These are phyloP conservation scores for Henckelia pumila DNA, from an alignment of 257 asterid genomes.

Conservation along the genomic window DNA sequence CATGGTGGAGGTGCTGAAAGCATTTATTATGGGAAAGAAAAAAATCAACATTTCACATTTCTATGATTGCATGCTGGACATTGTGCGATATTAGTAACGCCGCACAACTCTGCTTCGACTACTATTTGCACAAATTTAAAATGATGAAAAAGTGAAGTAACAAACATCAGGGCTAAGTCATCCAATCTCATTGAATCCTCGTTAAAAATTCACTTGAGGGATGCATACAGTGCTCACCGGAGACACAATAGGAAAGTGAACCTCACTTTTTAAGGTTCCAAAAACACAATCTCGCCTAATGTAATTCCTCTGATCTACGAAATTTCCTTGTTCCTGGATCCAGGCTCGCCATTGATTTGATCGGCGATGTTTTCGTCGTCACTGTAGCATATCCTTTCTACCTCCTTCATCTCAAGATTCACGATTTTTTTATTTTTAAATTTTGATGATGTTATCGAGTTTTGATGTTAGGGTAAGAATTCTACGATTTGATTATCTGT, in stretches of 20 bases:
- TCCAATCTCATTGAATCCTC: no score
- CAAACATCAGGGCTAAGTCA: neutral
- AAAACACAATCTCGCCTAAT: conserved; percentile 64
- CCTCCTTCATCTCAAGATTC: no score
- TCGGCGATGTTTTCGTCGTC: conserved; percentile 72
- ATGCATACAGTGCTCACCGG: no score
- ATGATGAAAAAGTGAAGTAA: conserved; percentile 1
- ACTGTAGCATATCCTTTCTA: conserved; percentile 34
- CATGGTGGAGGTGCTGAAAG: conserved; percentile 84
- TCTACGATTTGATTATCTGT: no score
- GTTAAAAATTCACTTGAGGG: no score
- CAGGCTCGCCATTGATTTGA: conserved; percentile 48
- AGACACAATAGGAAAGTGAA: no score
- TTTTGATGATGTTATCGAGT: no score
- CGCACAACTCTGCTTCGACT: neutral
- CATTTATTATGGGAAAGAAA: conserved; percentile 67
- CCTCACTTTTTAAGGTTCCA: no score
- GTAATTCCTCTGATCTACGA: conserved; percentile 66
- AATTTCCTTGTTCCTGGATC: conserved; percentile 67
- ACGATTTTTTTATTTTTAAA: no score
- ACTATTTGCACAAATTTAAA: neutral
- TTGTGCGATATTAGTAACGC: conserved; percentile 53
- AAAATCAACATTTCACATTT: conserved; percentile 74
- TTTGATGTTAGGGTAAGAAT: no score
- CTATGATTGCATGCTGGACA: conserved; percentile 76